Conservation (phyloP, 306 rosid species). For the Corylus americana region DNA sequence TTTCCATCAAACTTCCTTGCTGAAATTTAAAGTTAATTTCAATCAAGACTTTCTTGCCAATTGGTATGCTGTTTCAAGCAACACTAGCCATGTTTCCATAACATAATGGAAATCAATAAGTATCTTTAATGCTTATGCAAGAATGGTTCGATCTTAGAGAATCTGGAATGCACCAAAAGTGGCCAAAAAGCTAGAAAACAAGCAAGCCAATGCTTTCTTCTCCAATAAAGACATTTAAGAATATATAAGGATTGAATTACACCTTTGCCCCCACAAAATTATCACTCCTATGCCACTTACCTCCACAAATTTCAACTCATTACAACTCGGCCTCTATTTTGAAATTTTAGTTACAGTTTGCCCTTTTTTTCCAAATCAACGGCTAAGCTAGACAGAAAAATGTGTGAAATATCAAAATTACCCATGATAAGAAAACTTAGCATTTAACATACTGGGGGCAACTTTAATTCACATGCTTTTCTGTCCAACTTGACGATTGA, state of each 20-base stretch:
- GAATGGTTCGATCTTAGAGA: not conserved
- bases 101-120: not conserved
- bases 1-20: constrained; percentile 5
- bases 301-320: no score
- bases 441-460: no score
- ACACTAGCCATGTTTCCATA: not conserved
- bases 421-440: no score
- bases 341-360: no score
- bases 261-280: no score
- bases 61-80: constrained; percentile 11
- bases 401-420: no score
- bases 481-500: no score
- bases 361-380: no score
- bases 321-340: no score
- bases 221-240: constrained; percentile 1
- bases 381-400: no score
- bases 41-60: constrained; percentile 6
- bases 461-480: no score
- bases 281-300: no score
- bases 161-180: not conserved
- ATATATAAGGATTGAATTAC: not conserved
- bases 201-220: not conserved
- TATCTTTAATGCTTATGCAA: not conserved
- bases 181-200: not conserved
- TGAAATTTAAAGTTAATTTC: constrained; percentile 2